Percentiles rank a stretch among this genome's conserved stretches.
phyloP scores from a whole-genome alignment of 192 early-diverging fungal species.

The Helicostylum pulchrum region DNA sequence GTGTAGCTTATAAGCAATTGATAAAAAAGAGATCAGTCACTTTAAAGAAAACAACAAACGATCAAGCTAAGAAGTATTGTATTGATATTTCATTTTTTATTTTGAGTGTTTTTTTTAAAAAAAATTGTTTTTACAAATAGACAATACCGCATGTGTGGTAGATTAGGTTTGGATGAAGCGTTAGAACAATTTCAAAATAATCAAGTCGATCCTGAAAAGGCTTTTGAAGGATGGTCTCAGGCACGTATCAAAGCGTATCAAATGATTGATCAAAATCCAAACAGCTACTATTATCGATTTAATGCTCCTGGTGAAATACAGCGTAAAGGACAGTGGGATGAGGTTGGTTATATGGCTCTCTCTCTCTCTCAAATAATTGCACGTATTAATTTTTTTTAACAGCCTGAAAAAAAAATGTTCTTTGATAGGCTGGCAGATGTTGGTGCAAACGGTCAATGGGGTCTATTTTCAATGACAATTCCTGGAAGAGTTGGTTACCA shows the following conservation, averaged over 20 bases:
- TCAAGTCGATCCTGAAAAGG: constrained; percentile 71
- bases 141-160: constrained; percentile 65
- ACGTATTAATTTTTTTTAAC: neutral
- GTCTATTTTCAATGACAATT: constrained; percentile 90
- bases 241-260: constrained; percentile 89
- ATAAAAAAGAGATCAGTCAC: constrained; percentile 74
- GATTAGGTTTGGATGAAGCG: constrained; percentile 82
- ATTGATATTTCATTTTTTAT: neutral
- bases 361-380: neutral
- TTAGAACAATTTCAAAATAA: constrained; percentile 76
- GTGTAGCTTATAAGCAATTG: constrained; percentile 76
- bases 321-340: constrained; percentile 84
- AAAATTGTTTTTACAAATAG: constrained; percentile 9
- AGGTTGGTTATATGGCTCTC: constrained; percentile 31
- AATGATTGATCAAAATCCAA: constrained; percentile 88
- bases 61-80: constrained; percentile 61
- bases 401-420: constrained; percentile 82
- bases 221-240: constrained; percentile 92
- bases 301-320: constrained; percentile 94
- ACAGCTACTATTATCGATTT: constrained; percentile 97
- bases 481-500: constrained; percentile 95
- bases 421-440: constrained; percentile 74
- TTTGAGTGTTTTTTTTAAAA: neutral
- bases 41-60: constrained; percentile 73
- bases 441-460: constrained; percentile 93